phyloP scores from a whole-genome alignment of 1,284 basidiomycete species.

The Taiwanofungus camphoratus region DNA sequence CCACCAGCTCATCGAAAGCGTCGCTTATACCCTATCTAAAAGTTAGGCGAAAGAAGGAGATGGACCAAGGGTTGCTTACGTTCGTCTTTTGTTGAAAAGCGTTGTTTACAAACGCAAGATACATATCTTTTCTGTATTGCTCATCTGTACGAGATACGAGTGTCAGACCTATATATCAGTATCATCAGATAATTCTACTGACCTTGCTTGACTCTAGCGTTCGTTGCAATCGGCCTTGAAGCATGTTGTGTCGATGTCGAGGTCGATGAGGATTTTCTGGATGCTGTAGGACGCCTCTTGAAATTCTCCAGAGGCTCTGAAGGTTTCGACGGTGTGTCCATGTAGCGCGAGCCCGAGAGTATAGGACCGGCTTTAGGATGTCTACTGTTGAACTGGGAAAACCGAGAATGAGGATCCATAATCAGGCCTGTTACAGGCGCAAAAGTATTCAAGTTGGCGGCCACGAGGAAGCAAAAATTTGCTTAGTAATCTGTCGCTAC shows the following conservation, averaged over 20 bases:
- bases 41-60: conserved; percentile 1
- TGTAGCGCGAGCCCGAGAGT: conserved; percentile 36
- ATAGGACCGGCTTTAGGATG: conserved; percentile 60
- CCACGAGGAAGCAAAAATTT: conserved; percentile 20
- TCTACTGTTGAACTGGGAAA: conserved; percentile 67
- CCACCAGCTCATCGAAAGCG: conserved; percentile 65
- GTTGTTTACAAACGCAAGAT: conserved; percentile 78
- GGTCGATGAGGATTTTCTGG: conserved; percentile 27
- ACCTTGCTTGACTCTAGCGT: conserved; percentile 65
- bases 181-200: background rate
- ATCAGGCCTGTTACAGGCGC: background rate
- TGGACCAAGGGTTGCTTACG: conserved; percentile 35
- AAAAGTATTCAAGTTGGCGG: no score
- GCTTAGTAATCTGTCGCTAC: conserved; percentile 19
- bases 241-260: conserved; percentile 31
- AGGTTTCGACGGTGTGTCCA: conserved; percentile 37
- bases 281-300: conserved; percentile 32
- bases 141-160: conserved; percentile 50
- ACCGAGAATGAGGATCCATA: conserved; percentile 74
- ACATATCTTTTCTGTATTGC: conserved; percentile 75
- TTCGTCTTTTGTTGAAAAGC: conserved; percentile 71
- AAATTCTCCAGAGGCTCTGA: conserved; percentile 36
- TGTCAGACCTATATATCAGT: background rate
- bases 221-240: conserved; percentile 64
- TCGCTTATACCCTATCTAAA: conserved; percentile 54